Base-by-base conservation (phyloP, 2,329 filamentous ascomycete species). In the Aspergillus hortae region DNA sequence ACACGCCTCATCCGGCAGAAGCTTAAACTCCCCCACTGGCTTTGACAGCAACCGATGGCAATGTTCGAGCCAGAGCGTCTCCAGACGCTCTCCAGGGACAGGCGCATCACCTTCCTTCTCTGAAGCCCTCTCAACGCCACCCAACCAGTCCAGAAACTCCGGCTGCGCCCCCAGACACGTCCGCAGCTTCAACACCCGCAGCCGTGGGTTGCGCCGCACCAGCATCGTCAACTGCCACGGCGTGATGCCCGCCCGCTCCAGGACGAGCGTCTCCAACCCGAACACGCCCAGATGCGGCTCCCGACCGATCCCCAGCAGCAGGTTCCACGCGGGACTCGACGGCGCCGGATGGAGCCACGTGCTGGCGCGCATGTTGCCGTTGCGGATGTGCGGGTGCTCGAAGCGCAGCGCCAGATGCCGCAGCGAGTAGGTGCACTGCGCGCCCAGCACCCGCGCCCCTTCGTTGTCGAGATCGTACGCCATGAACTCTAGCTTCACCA, bases 81-180 rank as follows among this genome's bases (percentile, higher is more conserved):
- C 50, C 25, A 67, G 46, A 17, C 51, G 56, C 11, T 53, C 54
- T 5, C 65, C 65, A 46, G 62, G 65, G 1, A 55, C 55, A 19
- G 42, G 17, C 11, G 41, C 33, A 15, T 46, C 41, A 2, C 53
- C 21, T 4, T 51, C 41, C 6, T 7, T 46, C 19, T 6, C 42
- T 10, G 30, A 27, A 6, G 57, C 58, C 35, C 52, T 44, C 4
- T 52, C 48, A 12, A 62, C 44, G 5, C 62, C 63, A 2, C 68
- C 68, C 1, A 72, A 51, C 67, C 68, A 70, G 32, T 67, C 49
- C 41, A 72, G 53, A 49, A 72, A 71, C n/a, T 66, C 65, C 0
- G 57, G 60, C 23, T 68, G 64, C 0, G 62, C 68, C 5, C 67
- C 69, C 4, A 61, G 57, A 32, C 69, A 69, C 30, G 66, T 69